Percentiles rank a stretch among this genome's conserved stretches.
Conservation (phyloP, 169 alveolate species). For the Besnoitia besnoiti region DNA sequence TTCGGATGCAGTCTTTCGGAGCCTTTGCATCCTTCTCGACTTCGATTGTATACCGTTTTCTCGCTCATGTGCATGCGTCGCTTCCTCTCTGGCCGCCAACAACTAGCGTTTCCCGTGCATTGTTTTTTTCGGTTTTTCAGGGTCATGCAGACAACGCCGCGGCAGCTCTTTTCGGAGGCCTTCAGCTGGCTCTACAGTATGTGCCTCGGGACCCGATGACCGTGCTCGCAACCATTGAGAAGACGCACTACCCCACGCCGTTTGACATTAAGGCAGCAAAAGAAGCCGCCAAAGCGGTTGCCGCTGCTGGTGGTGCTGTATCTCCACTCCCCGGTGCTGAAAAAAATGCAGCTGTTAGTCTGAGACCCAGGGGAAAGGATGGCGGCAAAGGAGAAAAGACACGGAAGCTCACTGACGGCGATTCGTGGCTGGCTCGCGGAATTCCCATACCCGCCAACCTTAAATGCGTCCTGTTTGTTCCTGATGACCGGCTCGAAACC, state of each 20-base stretch:
- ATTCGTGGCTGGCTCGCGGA: not conserved
- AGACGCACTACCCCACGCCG: not conserved
- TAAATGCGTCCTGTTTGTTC: not conserved
- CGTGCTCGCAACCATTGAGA: not conserved
- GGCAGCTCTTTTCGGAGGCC: constrained; percentile 37
- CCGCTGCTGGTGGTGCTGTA: not conserved
- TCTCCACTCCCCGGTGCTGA: not conserved
- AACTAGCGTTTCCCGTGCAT: no score
- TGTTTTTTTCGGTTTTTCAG: no score
- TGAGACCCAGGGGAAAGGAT: not conserved
- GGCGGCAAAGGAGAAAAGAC: not conserved
- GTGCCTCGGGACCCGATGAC: not conserved
- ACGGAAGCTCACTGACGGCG: not conserved
- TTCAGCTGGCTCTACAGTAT: not conserved
- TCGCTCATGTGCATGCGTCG: no score
- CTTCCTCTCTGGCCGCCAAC: no score
- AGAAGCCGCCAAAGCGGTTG: not conserved
- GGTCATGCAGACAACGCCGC: constrained; percentile 57
- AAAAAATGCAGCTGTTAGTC: not conserved
- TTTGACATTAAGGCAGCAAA: not conserved
- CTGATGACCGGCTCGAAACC: not conserved
- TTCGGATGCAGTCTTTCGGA: not conserved
- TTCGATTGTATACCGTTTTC: not conserved
- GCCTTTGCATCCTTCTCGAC: not conserved
- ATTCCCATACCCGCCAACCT: not conserved